Base-by-base conservation (phyloP, 768 basidiomycete species). In the Collybia sp. region DNA sequence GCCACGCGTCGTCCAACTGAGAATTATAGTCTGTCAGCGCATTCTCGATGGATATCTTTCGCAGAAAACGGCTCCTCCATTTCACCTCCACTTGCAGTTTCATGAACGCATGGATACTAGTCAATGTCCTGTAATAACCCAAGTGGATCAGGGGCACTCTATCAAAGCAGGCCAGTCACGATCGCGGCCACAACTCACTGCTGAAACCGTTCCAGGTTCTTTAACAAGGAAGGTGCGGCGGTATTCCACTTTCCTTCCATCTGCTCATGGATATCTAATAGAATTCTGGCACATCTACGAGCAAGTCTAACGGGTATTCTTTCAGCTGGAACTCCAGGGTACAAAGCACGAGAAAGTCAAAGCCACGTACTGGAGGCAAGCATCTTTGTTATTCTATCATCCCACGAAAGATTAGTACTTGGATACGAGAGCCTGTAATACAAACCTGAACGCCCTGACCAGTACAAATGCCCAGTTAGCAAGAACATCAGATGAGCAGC, bases 201-300 rank as follows among this genome's bases (percentile, higher is more conserved):
- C 42, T 75, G 68, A 33, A 76, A 75, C 44, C 63, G 65, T 19
- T 58, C 54, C 20, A 77, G 40, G 42, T 71, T 75, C 42, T 60
- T 66, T 8, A 71, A 43, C 13, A 77, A 53, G 4, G 62, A 53
- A 17, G 61, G 57, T 0, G 76, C 72, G 0, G 73, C 71, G 32
- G 60, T 56, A n/a, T 72, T 65, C 68, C 70, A 72, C 39, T 67
- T 58, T 30, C 66, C 73, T 8, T 56, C 58, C 72, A 77, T 76
- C 30, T 73, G 71, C 40, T 67, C 63, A 13, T 68, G 62, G 30
- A 77, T 67, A 40, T 75, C 68, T 18, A 70, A 49, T 20, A 76
- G 45, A 30, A 77, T 63, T 12, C 67, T 59, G 12, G 71, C 62
- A 17, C 73, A 72, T 8, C 73, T 64, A 31, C 64, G 58, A 3